Evolutionary conservation across 768 basidiomycete species (phyloP).

Genomic region (Naganishia onofrii): DNA sequence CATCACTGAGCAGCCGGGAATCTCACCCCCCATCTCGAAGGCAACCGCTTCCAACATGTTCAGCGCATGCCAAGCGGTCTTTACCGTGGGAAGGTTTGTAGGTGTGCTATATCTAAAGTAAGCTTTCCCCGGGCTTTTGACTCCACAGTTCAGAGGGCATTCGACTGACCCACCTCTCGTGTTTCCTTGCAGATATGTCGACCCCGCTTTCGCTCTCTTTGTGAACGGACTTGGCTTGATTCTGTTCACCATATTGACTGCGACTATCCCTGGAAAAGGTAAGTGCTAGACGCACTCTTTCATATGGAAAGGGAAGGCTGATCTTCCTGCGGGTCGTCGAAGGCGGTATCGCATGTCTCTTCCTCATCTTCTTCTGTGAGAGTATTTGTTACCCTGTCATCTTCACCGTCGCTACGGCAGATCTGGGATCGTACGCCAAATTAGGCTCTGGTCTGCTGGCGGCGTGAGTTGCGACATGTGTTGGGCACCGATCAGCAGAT

Average conservation of each 20-base stretch:
- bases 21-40: slow-evolving; percentile 29
- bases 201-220: slow-evolving; percentile 37
- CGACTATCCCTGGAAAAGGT: slow-evolving; percentile 36
- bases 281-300: neutral
- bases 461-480: neutral
- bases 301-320: neutral
- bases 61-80: slow-evolving; percentile 34
- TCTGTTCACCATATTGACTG: slow-evolving; percentile 40
- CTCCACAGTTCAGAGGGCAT: no score
- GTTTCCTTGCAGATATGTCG: slow-evolving; percentile 21
- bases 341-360: slow-evolving; percentile 38
- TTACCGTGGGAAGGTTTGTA: slow-evolving; percentile 43
- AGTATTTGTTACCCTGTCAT: slow-evolving; percentile 34
- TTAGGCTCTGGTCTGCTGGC: slow-evolving; percentile 33
- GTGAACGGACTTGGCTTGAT: slow-evolving; percentile 37
- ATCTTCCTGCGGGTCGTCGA: neutral
- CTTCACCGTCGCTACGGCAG: slow-evolving; percentile 35
- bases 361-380: slow-evolving; percentile 45
- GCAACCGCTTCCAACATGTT: slow-evolving; percentile 40
- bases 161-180: neutral
- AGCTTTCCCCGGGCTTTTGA: no score
- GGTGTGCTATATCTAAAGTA: slow-evolving; percentile 34
- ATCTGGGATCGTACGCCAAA: slow-evolving; percentile 34
- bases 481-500: neutral
- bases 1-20: slow-evolving; percentile 36